A percentile compares a stretch with the other conserved stretches of the same genome.
phyloP scores from a whole-genome alignment of 1,284 basidiomycete genomes.

The Ustilago sp. region DNA sequence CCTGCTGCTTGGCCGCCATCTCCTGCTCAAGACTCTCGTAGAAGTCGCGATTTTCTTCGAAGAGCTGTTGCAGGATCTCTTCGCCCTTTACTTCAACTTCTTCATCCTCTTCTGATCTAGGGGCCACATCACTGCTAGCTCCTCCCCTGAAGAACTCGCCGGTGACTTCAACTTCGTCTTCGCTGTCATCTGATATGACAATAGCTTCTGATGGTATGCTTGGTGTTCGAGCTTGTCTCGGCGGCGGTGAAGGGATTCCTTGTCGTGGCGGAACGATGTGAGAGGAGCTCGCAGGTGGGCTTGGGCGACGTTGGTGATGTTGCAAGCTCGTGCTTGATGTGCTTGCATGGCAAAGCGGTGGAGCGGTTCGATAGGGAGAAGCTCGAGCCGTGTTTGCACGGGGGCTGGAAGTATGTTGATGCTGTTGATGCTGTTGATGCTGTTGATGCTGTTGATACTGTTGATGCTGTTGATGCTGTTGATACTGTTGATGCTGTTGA shows the following conservation, averaged over 20 bases:
- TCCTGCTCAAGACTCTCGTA: slow-evolving; percentile 16
- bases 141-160: neutral
- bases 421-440: neutral
- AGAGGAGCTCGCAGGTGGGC: neutral
- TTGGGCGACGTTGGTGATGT: neutral
- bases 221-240: neutral
- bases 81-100: neutral
- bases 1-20: neutral
- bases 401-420: neutral
- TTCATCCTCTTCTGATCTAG: neutral
- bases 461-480: neutral
- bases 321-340: neutral
- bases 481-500: neutral
- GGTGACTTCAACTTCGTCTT: slow-evolving; percentile 15
- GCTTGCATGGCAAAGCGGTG: neutral
- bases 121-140: neutral
- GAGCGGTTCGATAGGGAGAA: neutral
- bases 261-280: neutral
- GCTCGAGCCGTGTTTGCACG: too few species aligned
- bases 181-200: slow-evolving; percentile 35
- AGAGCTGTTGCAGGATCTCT: neutral
- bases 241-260: neutral
- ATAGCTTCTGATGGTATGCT: slow-evolving; percentile 27
- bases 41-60: slow-evolving; percentile 2
- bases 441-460: neutral